Conservation (phyloP, 148 eudicot species). For the Polygonum aviculare region DNA sequence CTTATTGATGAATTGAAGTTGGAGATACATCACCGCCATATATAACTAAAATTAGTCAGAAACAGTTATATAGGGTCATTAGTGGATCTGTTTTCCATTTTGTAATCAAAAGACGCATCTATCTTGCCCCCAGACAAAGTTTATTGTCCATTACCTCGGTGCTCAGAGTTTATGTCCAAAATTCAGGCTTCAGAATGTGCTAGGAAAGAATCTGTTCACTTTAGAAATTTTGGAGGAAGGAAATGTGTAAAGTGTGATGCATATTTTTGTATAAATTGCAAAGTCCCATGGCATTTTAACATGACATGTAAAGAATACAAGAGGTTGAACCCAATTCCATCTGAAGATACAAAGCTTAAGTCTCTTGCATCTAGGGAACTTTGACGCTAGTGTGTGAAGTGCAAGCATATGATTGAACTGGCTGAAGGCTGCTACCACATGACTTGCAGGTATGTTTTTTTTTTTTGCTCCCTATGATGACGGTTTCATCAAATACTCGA, state of each 20-base stretch:
- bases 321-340: not conserved
- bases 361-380: conserved; percentile 15
- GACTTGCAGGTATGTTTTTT: conserved; percentile 24
- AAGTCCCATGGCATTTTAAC: conserved; percentile 36
- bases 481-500: not conserved
- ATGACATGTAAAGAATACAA: conserved; percentile 24
- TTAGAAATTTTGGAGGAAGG: too few relatives aligned
- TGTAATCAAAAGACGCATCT: too few relatives aligned
- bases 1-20: too few relatives aligned
- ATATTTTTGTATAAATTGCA: conserved; percentile 35
- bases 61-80: too few relatives aligned
- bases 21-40: too few relatives aligned
- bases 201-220: too few relatives aligned
- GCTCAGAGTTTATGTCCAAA: too few relatives aligned
- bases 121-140: too few relatives aligned
- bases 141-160: too few relatives aligned
- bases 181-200: too few relatives aligned
- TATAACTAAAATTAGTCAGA: too few relatives aligned
- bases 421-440: conserved; percentile 51
- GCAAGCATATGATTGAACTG: conserved; percentile 42
- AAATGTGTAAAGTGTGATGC: conserved; percentile 32
- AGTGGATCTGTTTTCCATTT: too few relatives aligned
- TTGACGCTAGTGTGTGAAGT: conserved; percentile 42
- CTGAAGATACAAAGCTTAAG: conserved; percentile 15
- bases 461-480: not conserved